Conservation (phyloP, 768 basidiomycete genomes). For the Boletus sp. region DNA sequence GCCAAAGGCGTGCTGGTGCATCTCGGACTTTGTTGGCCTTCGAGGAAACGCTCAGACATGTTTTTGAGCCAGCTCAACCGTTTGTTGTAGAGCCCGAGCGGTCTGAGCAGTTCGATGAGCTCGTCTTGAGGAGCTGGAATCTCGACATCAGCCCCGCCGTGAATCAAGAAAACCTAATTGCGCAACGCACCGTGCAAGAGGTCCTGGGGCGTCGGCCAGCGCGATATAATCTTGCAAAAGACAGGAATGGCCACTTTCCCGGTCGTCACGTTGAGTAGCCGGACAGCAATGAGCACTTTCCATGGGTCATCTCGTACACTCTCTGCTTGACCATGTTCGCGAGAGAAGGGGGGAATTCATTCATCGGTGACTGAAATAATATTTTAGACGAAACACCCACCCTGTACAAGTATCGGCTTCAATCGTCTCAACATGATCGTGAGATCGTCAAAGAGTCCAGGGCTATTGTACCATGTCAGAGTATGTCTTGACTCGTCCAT, state of each 20-base stretch:
- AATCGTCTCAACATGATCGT: conserved; percentile 27
- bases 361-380: neutral
- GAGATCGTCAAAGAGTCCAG: conserved; percentile 20
- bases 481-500: neutral
- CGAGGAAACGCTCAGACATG: conserved; percentile 52
- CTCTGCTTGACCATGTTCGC: conserved; percentile 35
- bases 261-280: conserved; percentile 68
- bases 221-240: conserved; percentile 54
- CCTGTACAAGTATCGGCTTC: conserved; percentile 33
- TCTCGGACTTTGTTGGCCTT: conserved; percentile 35
- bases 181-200: conserved; percentile 50
- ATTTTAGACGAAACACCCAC: conserved; percentile 10
- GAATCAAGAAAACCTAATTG: neutral
- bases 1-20: neutral
- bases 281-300: conserved; percentile 67
- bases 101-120: conserved; percentile 45
- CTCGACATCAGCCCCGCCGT: neutral
- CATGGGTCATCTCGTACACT: conserved; percentile 56
- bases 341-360: neutral
- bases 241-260: conserved; percentile 64
- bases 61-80: conserved; percentile 55
- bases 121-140: conserved; percentile 42
- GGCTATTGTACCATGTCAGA: neutral
- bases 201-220: conserved; percentile 57
- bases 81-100: conserved; percentile 58